phyloP scores from a whole-genome alignment of 768 basidiomycete species.

The Austroboletus eburneus region DNA sequence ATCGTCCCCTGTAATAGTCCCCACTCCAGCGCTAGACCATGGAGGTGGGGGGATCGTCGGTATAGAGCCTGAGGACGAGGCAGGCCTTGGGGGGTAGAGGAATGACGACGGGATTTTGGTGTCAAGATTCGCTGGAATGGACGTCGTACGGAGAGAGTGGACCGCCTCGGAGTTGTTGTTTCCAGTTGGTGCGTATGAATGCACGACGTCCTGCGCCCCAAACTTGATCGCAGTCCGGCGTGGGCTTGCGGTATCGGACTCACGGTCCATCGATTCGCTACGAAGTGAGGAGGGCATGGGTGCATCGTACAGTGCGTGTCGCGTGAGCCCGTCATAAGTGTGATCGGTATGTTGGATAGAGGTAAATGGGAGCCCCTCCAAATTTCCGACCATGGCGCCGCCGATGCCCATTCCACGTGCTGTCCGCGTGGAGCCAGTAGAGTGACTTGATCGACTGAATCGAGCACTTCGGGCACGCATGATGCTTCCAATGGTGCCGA shows the following conservation, averaged over 20 bases:
- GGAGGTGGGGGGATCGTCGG: conserved; percentile 14
- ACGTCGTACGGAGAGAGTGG: conserved; percentile 31
- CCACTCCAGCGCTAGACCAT: not conserved
- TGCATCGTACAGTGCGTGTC: conserved; percentile 87
- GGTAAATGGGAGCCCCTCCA: conserved; percentile 21
- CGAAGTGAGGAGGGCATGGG: conserved; percentile 54
- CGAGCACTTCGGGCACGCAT: conserved; percentile 63
- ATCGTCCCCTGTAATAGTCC: conserved; percentile 1
- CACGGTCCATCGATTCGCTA: conserved; percentile 37
- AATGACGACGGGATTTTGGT: conserved; percentile 13
- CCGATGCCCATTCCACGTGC: conserved; percentile 22
- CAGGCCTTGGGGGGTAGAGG: conserved; percentile 22
- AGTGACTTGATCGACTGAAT: conserved; percentile 45
- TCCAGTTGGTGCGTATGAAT: conserved; percentile 65
- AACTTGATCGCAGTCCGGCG: conserved; percentile 70
- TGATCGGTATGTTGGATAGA: conserved; percentile 29
- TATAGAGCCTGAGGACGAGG: conserved; percentile 2
- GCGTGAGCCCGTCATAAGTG: conserved; percentile 51
- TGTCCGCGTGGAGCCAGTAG: conserved; percentile 24
- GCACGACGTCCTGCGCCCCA: conserved; percentile 65
- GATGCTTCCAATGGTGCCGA: conserved; percentile 88
- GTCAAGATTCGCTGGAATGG: conserved; percentile 17
- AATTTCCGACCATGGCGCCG: conserved; percentile 27
- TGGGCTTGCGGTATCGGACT: conserved; percentile 33
- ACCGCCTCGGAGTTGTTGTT: conserved; percentile 39